Evolutionary conservation across 2,329 filamentous ascomycete species (phyloP).

Genomic region (Cadophora gregata): DNA sequence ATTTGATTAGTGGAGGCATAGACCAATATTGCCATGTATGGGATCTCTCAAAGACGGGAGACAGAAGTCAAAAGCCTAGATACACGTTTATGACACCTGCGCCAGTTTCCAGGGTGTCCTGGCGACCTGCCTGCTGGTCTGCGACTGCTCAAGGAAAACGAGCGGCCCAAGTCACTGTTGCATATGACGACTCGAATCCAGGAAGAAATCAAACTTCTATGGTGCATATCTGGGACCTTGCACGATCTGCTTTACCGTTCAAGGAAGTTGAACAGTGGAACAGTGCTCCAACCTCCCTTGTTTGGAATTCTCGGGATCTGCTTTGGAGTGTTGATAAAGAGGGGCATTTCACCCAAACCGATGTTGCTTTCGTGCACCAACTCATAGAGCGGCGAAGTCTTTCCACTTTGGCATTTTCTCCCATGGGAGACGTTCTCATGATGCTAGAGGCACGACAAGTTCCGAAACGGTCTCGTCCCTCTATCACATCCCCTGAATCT

Average conservation of each 20-base stretch:
- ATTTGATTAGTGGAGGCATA: constrained; percentile 66
- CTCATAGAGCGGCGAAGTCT: constrained; percentile 67
- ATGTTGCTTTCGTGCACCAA: constrained; percentile 67
- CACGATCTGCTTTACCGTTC: constrained; percentile 69
- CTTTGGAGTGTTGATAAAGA: constrained; percentile 71
- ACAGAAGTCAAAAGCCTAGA: constrained; percentile 69
- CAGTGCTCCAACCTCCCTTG: constrained; percentile 59
- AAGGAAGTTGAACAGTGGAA: constrained; percentile 69
- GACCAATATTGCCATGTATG: constrained; percentile 69
- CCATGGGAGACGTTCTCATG: constrained; percentile 64
- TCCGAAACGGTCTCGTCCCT: constrained; percentile 50
- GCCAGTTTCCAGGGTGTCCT: constrained; percentile 63
- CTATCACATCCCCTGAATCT: constrained; percentile 39
- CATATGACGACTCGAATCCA: constrained; percentile 63
- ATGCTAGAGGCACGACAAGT: constrained; percentile 64
- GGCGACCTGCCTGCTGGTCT: constrained; percentile 71
- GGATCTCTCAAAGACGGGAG: constrained; percentile 65
- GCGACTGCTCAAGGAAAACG: constrained; percentile 64
- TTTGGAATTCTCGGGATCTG: constrained; percentile 70
- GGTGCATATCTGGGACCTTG: constrained; percentile 73
- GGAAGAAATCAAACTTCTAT: constrained; percentile 61
- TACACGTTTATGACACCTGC: constrained; percentile 67
- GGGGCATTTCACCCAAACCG: constrained; percentile 67
- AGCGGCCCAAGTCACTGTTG: constrained; percentile 66
- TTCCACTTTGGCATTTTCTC: constrained; percentile 65